Evolutionary conservation across 2,329 filamentous ascomycete genomes (phyloP).

Genomic region (Nemania serpens): DNA sequence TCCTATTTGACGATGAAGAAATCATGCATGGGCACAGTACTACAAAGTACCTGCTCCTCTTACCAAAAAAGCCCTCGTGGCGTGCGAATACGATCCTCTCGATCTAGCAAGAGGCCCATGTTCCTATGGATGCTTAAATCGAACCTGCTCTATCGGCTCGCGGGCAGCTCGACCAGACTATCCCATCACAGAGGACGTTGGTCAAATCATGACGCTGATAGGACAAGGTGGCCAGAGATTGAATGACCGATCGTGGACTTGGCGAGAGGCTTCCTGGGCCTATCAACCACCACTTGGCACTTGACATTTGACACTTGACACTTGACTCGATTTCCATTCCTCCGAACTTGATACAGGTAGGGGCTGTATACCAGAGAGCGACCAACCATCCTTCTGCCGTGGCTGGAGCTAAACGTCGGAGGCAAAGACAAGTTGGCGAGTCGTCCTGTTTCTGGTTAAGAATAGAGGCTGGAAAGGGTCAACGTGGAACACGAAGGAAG

Average conservation of each 20-base stretch:
- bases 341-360: slow-evolving; percentile 16
- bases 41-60: neutral
- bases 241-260: slow-evolving; percentile 15
- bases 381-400: slow-evolving; percentile 22
- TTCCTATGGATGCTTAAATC: no score
- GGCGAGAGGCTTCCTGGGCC: neutral
- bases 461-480: slow-evolving; percentile 12
- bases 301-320: no score
- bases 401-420: slow-evolving; percentile 17
- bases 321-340: slow-evolving; percentile 1
- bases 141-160: no score
- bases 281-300: neutral
- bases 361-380: slow-evolving; percentile 18
- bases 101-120: slow-evolving; percentile 3
- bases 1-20: slow-evolving; percentile 33
- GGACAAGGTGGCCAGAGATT: slow-evolving; percentile 19
- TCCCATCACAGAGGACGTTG: slow-evolving; percentile 13
- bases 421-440: neutral
- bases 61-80: neutral
- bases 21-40: slow-evolving; percentile 10
- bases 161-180: no score
- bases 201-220: slow-evolving; percentile 9
- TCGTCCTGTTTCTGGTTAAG: slow-evolving; percentile 17
- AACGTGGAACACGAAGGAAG: slow-evolving; percentile 24
- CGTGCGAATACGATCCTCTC: slow-evolving; percentile 2